Percentiles rank a stretch among this genome's conserved stretches.
phyloP scores from a whole-genome alignment of 306 rosid genomes.

The Medicago ruthenica region DNA sequence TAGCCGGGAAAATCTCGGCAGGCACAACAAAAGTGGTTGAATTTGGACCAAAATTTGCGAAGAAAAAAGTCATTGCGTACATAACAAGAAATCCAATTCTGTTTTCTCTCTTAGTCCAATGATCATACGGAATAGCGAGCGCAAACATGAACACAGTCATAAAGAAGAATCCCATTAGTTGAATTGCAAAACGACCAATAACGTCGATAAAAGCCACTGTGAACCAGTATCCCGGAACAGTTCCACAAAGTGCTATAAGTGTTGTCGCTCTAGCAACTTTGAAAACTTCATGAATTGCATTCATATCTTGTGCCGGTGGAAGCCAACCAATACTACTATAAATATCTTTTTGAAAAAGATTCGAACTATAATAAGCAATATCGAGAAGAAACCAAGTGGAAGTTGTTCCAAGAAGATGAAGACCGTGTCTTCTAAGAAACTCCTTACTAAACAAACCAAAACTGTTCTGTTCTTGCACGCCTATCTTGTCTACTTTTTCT shows the following conservation, averaged over 20 bases:
- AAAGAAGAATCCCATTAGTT: conserved; percentile 48
- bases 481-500: not conserved
- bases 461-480: not conserved
- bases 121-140: conserved; percentile 41
- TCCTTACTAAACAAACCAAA: conserved; percentile 40
- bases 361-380: conserved; percentile 44
- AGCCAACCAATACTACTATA: conserved; percentile 43
- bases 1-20: conserved; percentile 47
- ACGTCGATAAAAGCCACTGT: conserved; percentile 44
- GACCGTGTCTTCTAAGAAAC: conserved; percentile 37
- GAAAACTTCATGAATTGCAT: conserved; percentile 46
- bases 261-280: conserved; percentile 39
- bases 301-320: conserved; percentile 41
- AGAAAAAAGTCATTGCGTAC: conserved; percentile 44
- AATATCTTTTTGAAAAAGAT: conserved; percentile 47
- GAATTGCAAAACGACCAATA: conserved; percentile 41
- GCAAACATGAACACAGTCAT: conserved; percentile 51
- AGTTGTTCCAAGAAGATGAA: conserved; percentile 44
- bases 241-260: conserved; percentile 45
- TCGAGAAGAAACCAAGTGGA: conserved; percentile 46
- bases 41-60: conserved; percentile 47
- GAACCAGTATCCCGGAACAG: conserved; percentile 50
- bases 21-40: conserved; percentile 50
- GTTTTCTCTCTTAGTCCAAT: conserved; percentile 39
- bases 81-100: conserved; percentile 41